Evolutionary conservation across 371 early-diverging fungal genomes (phyloP).

Genomic region (Rhizopus stolonifer): DNA sequence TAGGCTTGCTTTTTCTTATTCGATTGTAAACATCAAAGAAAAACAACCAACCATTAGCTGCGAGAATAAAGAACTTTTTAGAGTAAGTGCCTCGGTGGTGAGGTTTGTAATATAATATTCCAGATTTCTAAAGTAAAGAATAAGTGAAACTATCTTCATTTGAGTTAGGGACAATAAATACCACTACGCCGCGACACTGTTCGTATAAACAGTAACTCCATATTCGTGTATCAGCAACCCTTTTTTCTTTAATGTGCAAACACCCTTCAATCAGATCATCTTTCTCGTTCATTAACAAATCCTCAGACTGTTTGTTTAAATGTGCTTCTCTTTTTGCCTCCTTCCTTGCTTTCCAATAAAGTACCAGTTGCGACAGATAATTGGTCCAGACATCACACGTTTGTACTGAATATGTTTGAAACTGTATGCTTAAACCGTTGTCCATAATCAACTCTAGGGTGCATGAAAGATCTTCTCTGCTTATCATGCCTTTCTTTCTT

Average conservation of each 20-base stretch:
- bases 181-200: constrained; percentile 41
- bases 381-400: constrained; percentile 56
- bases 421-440: constrained; percentile 34
- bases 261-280: constrained; percentile 20
- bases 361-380: constrained; percentile 39
- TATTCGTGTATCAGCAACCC: constrained; percentile 43
- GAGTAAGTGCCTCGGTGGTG: constrained; percentile 46
- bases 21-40: constrained; percentile 48
- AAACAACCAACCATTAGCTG: constrained; percentile 49
- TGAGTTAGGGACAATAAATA: too few relatives aligned
- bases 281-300: constrained; percentile 19
- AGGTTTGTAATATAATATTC: constrained; percentile 55
- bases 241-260: constrained; percentile 1
- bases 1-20: constrained; percentile 28
- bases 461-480: too few relatives aligned
- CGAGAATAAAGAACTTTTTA: constrained; percentile 51
- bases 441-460: constrained; percentile 43
- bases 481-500: too few relatives aligned
- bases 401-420: constrained; percentile 44
- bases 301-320: constrained; percentile 16
- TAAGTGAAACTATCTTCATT: background rate
- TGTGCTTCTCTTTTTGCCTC: constrained; percentile 46
- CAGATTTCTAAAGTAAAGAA: constrained; percentile 47
- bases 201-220: constrained; percentile 59
- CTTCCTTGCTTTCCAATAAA: constrained; percentile 54